Base-by-base conservation (phyloP, 345 rosid species). In the Triadica sebifera region DNA sequence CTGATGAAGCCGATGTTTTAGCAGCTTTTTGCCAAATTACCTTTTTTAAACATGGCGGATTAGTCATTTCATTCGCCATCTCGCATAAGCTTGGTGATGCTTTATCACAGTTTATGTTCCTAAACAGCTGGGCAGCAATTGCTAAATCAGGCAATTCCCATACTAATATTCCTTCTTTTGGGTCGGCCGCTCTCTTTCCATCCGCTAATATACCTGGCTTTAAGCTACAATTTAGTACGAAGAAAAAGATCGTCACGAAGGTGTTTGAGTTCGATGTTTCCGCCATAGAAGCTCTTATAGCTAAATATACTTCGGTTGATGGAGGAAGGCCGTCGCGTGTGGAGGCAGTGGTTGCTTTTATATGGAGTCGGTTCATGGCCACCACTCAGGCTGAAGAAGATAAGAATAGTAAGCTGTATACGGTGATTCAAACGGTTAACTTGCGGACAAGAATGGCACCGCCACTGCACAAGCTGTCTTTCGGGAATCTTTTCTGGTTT, bases 111-210 rank as follows among this genome's bases (percentile, higher is more conserved):
- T 56, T 66, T 6, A 49, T 57, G 34, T 77, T 75, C 51, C 47
- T 58, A 47, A 68, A 51, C 7, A 45, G 52, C 13, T 70, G 75
- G 79, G 56, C 71, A 43, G 52, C 61, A 2, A 43, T 52, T 41
- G 58, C 77, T 20, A 67, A 74, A 4, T n/a, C n/a, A n/a, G 65
- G 81, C 0, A 57, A 19, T 6, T 25, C 6, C 0, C 1, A 24
- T 19, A 20, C 10, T 8, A 7, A 8, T 4, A 4, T 61, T 20
- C 87, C 87, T 16, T 62, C 70, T 3, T 85, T 90, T 56, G 72
- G 76, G 29, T 81, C 82, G 1, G 80, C 88, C 6, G 45, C 62
- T 3, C 62, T 84, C 57, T 83, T 90, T 67, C 94, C 92, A 15
- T 86, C 88, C 0, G 65, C 56, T 41, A 81, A 82, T 51, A 4